Percentiles rank a stretch among this genome's conserved stretches.
phyloP scores from a whole-genome alignment of 1,284 basidiomycete species.

The Trichosporon sp. region DNA sequence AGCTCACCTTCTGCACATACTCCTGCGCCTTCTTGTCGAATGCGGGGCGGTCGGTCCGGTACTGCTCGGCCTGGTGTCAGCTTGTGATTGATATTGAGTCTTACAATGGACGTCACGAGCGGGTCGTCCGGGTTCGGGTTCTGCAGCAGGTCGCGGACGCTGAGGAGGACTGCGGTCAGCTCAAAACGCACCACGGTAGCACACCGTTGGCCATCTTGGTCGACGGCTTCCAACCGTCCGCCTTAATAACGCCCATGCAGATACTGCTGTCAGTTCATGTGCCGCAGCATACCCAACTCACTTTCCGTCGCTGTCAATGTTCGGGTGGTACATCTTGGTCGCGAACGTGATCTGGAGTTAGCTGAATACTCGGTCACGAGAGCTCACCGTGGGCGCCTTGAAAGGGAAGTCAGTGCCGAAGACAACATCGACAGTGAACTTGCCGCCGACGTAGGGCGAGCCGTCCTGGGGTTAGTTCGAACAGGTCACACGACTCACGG shows the following conservation, averaged over 20 bases:
- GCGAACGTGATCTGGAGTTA: slow-evolving; percentile 70
- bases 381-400: slow-evolving; percentile 72
- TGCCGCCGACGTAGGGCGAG: slow-evolving; percentile 79
- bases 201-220: slow-evolving; percentile 68
- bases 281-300: slow-evolving; percentile 46
- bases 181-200: slow-evolving; percentile 25
- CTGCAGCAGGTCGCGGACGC: slow-evolving; percentile 79
- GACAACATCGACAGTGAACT: slow-evolving; percentile 66
- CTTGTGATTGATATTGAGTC: neutral
- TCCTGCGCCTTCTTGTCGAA: slow-evolving; percentile 46
- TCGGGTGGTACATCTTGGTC: slow-evolving; percentile 68
- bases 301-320: slow-evolving; percentile 70
- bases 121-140: slow-evolving; percentile 86
- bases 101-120: slow-evolving; percentile 56
- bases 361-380: neutral
- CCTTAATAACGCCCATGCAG: slow-evolving; percentile 51
- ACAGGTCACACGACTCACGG: slow-evolving; percentile 56
- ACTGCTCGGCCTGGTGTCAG: slow-evolving; percentile 45
- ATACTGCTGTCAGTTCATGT: slow-evolving; percentile 50
- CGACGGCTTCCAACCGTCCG: slow-evolving; percentile 75
- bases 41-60: slow-evolving; percentile 35
- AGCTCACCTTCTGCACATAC: slow-evolving; percentile 40
- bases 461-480: slow-evolving; percentile 54
- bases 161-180: slow-evolving; percentile 60
- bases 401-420: slow-evolving; percentile 79